Percentiles rank a stretch among this genome's conserved stretches.
Conservation (phyloP, 345 rosid species). For the Nephelium lappaceum region DNA sequence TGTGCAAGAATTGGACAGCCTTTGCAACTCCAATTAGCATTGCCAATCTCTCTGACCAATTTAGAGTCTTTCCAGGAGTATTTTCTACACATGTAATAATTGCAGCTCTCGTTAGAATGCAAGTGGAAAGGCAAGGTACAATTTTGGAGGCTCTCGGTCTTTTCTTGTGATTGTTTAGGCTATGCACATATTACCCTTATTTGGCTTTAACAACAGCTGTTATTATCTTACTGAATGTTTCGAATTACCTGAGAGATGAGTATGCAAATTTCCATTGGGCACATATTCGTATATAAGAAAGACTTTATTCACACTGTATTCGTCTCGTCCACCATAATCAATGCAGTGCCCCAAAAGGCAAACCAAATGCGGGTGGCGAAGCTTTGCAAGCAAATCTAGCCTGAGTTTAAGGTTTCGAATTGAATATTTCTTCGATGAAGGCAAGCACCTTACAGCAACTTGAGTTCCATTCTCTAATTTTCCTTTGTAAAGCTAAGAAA, state of each 20-base stretch:
- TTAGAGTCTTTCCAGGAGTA: constrained; percentile 40
- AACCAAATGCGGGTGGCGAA: constrained; percentile 54
- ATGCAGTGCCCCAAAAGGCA: constrained; percentile 62
- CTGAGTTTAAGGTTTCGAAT: constrained; percentile 49
- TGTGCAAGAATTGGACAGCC: constrained; percentile 80
- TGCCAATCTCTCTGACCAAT: constrained; percentile 73
- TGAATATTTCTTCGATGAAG: constrained; percentile 46
- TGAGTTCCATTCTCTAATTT: constrained; percentile 43
- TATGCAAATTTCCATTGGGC: constrained; percentile 40
- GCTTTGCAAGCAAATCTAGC: constrained; percentile 53
- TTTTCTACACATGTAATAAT: constrained; percentile 32
- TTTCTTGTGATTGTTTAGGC: neutral
- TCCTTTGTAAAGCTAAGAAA: constrained; percentile 50
- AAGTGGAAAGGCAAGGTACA: neutral
- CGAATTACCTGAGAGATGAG: constrained; percentile 50
- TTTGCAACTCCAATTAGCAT: constrained; percentile 60
- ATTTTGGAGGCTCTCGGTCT: neutral
- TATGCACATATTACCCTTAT: neutral
- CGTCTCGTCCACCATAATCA: constrained; percentile 41
- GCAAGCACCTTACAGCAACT: constrained; percentile 51
- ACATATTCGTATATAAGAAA: constrained; percentile 50
- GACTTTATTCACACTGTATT: constrained; percentile 40
- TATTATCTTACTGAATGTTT: neutral
- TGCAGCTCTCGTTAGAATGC: constrained; percentile 18
- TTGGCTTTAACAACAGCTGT: neutral